phyloP scores from a whole-genome alignment of 2,329 filamentous ascomycete species.

The Graphiopsis chlorocephala region DNA sequence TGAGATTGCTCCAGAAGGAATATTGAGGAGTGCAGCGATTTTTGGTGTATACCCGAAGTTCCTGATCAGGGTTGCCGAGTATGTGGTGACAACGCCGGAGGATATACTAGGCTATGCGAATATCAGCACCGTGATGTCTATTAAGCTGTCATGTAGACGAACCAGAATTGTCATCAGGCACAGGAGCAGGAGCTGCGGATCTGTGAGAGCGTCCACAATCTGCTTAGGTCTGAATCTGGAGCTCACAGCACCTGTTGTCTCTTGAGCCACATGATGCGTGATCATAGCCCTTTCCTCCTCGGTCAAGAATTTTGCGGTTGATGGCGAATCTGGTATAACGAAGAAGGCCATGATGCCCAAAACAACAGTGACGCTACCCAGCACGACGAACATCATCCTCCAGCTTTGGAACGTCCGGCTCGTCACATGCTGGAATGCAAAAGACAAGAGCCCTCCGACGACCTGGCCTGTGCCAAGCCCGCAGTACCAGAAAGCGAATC shows the following conservation, averaged over 20 bases:
- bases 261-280: constrained; percentile 42
- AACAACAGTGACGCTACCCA: constrained; percentile 21
- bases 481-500: constrained; percentile 52
- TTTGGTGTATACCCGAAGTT: constrained; percentile 33
- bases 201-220: constrained; percentile 55
- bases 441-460: constrained; percentile 65
- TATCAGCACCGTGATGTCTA: not conserved
- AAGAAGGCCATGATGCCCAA: constrained; percentile 19
- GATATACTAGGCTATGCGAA: constrained; percentile 52
- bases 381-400: constrained; percentile 24
- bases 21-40: constrained; percentile 40
- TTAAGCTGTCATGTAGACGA: not conserved
- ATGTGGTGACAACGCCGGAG: constrained; percentile 54
- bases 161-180: constrained; percentile 35
- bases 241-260: constrained; percentile 43
- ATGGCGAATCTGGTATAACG: constrained; percentile 54
- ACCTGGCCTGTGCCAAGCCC: constrained; percentile 72
- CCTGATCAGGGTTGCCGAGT: constrained; percentile 49
- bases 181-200: constrained; percentile 54
- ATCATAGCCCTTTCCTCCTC: constrained; percentile 53
- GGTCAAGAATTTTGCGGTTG: constrained; percentile 65
- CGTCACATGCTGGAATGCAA: constrained; percentile 38
- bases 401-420: constrained; percentile 21
- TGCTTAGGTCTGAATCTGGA: constrained; percentile 51
- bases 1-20: constrained; percentile 57